A percentile compares a stretch with the other conserved stretches of the same genome.
phyloP scores from a whole-genome alignment of 108 stramenopile species.

The Skeletonema potamos region DNA sequence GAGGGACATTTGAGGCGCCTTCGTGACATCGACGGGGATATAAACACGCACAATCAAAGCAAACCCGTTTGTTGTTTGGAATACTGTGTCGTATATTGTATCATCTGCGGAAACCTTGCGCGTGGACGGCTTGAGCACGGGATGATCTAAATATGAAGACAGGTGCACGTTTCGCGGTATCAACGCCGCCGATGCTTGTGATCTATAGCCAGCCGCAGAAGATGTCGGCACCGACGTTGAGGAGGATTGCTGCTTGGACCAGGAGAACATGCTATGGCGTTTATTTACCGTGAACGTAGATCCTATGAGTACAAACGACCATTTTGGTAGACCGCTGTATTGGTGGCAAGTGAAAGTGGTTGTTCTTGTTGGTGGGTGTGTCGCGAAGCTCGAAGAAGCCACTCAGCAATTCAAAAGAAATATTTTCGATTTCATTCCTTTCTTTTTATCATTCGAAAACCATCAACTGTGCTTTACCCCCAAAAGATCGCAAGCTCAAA shows the following conservation, averaged over 20 bases:
- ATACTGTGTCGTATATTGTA: constrained; percentile 81
- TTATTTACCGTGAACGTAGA: too few species aligned
- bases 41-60: constrained; percentile 77
- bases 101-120: constrained; percentile 66
- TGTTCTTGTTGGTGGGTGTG: too few species aligned
- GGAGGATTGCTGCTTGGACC: constrained; percentile 10
- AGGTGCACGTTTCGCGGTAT: constrained; percentile 60
- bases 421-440: too few species aligned
- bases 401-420: too few species aligned
- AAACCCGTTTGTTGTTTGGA: constrained; percentile 72
- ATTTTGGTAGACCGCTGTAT: too few species aligned
- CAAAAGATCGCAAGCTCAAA: too few species aligned
- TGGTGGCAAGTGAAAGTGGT: too few species aligned
- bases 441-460: too few species aligned
- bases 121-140: constrained; percentile 66
- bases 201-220: not conserved
- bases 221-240: not conserved
- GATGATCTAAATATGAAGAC: constrained; percentile 66
- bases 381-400: too few species aligned
- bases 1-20: constrained; percentile 67
- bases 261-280: constrained; percentile 20
- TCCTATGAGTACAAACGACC: too few species aligned
- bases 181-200: not conserved
- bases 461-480: too few species aligned
- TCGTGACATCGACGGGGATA: constrained; percentile 30